Base-by-base conservation (phyloP, 371 early-diverging fungal species). In the Mortierella sp. region DNA sequence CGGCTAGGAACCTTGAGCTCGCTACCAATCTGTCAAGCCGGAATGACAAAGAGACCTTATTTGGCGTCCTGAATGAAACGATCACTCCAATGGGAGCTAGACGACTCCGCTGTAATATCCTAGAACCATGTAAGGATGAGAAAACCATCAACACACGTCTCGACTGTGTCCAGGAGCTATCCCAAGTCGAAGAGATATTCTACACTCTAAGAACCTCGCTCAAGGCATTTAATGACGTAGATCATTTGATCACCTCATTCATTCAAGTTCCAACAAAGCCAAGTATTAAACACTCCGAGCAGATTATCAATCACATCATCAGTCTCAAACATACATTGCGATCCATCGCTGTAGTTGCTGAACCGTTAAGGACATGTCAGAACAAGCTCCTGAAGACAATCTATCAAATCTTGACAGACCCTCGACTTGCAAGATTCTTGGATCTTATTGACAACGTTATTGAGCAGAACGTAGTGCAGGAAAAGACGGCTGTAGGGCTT, bases 261-360 rank as follows among this genome's bases (percentile, higher is more conserved):
- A 84, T 88, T 49, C 88, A 88, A 59, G 78, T 84, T 20, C 84
- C 87, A 3, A 84, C 66, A 5, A 86, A 87, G 16, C 83, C 83
- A 3, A 87, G 85, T 12, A 81, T 91, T 60, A 90, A 90, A 62
- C 86, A 90, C 43, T 85, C 93, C 0, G 93, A 93, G 64, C 86
- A 88, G n/a, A 87, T 89, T 47, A 93, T 95, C 66, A 95, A 93
- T 77, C 90, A 90, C 40, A 78, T 95, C 18, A 87, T 97, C 39
- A 60, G 81, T 5, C 81, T 96, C 24, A 95, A 94, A 71, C 93
- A 92, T 39, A 79, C 88, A 0, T 40, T 96, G 9, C 72, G 83
- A 16, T 60, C 79, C 5, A 81, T 93, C 18, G 59, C 66, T 18
- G 43, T 43, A 0, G 68, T 95, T 5, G 75, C 86, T 0, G 67